Percentiles rank a stretch among this genome's conserved stretches.
Evolutionary conservation across 2,329 filamentous ascomycete genomes (phyloP).

Genomic region (Phialemonium atrogriseum): DNA sequence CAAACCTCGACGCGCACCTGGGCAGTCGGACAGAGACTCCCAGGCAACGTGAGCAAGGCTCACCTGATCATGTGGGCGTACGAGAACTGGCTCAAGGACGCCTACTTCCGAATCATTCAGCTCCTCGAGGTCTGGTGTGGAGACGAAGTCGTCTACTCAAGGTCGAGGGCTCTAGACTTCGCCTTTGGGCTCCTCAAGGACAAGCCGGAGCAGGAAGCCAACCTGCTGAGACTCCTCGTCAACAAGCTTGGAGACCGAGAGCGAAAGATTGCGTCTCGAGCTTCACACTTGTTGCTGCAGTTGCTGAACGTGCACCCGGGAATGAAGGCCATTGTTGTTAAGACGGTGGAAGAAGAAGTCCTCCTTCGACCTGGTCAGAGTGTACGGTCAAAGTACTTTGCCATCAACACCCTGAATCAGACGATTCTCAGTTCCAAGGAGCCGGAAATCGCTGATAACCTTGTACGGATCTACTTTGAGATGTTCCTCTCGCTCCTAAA

Average conservation of each 20-base stretch:
- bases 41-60: conserved; percentile 61
- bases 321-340: conserved; percentile 87
- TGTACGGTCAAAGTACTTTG: conserved; percentile 86
- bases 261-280: conserved; percentile 88
- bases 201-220: conserved; percentile 95
- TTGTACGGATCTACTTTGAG: conserved; percentile 87
- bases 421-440: conserved; percentile 85
- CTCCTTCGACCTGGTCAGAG: conserved; percentile 82
- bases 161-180: conserved; percentile 80
- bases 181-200: conserved; percentile 87
- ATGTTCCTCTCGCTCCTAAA: conserved; percentile 80
- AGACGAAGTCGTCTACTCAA: conserved; percentile 91
- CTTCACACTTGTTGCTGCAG: conserved; percentile 90
- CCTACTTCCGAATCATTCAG: conserved; percentile 89
- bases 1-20: conserved; percentile 50
- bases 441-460: conserved; percentile 66
- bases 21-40: conserved; percentile 62
- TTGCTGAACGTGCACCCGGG: conserved; percentile 80
- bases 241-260: conserved; percentile 96
- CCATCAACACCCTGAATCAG: conserved; percentile 93
- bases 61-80: conserved; percentile 86
- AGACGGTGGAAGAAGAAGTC: conserved; percentile 77
- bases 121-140: conserved; percentile 87
- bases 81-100: conserved; percentile 90
- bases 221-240: conserved; percentile 80